A percentile compares a stretch with the other conserved stretches of the same genome.
These are phyloP conservation scores for Sporothrix brasiliensis DNA, from an alignment of 2,329 filamentous ascomycete genomes.

Conservation along the genomic window DNA sequence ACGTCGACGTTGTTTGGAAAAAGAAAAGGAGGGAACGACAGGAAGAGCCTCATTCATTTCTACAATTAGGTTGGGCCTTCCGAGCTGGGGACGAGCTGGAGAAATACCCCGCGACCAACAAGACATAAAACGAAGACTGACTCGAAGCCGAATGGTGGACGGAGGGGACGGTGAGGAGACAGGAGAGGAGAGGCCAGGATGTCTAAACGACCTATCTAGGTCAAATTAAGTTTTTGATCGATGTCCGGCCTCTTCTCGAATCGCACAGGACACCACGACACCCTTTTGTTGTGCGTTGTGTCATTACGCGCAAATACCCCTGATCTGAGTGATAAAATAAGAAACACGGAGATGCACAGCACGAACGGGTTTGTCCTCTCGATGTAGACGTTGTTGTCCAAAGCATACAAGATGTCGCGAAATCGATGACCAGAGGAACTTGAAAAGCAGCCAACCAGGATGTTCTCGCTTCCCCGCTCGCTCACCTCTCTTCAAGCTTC, in stretches of 20 bases:
- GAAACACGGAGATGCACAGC: conserved; percentile 14
- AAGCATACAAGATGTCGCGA: conserved; percentile 1
- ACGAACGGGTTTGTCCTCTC: background rate
- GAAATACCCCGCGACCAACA: conserved; percentile 19
- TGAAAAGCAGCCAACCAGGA: background rate
- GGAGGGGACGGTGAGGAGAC: background rate
- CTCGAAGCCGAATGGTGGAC: background rate
- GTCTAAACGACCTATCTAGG: conserved; percentile 7
- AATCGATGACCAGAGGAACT: background rate
- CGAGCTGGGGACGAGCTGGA: conserved; percentile 19
- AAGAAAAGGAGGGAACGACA: background rate
- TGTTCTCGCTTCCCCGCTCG: conserved; percentile 18
- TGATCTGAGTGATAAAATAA: conserved; percentile 24
- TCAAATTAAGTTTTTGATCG: conserved; percentile 20
- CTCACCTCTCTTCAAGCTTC: background rate
- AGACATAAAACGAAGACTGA: background rate
- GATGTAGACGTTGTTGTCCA: conserved; percentile 10
- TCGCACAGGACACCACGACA: conserved; percentile 4
- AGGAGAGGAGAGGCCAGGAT: background rate
- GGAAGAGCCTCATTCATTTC: background rate
- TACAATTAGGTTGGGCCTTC: background rate
- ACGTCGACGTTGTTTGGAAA: background rate
- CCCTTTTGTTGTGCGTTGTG: background rate
- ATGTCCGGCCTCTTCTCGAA: background rate
- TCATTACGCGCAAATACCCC: conserved; percentile 22